Conservation (phyloP, 257 asterid genomes). For the Sherardia arvensis region DNA sequence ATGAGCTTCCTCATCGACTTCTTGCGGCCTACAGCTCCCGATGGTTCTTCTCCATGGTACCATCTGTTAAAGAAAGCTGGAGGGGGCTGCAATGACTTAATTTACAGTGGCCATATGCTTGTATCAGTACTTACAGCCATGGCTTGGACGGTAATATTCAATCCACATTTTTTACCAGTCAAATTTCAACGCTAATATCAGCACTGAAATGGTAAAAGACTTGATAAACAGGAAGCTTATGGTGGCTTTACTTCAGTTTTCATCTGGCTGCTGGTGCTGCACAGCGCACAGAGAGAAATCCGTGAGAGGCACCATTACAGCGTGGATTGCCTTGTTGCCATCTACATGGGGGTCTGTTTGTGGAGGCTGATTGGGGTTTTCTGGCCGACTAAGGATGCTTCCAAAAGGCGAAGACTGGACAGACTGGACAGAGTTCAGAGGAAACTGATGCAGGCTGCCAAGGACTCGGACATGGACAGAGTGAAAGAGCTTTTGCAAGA, state of each 20-base stretch:
- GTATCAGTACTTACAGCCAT: conserved; percentile 93
- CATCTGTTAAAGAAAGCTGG: conserved; percentile 75
- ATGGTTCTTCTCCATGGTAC: conserved; percentile 69
- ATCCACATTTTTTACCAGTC: not conserved
- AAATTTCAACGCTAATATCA: not conserved
- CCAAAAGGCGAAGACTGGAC: conserved; percentile 27
- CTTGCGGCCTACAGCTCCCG: conserved; percentile 70
- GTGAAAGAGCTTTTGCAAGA: conserved; percentile 62
- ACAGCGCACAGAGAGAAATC: conserved; percentile 92
- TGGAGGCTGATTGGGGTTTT: conserved; percentile 75
- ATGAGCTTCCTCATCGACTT: conserved; percentile 85
- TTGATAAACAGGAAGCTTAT: conserved; percentile 59
- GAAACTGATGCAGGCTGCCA: conserved; percentile 66
- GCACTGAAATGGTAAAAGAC: not conserved
- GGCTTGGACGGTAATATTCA: conserved; percentile 87
- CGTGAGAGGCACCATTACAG: conserved; percentile 93
- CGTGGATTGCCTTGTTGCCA: conserved; percentile 79
- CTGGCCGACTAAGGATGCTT: conserved; percentile 64
- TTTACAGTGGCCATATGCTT: conserved; percentile 97
- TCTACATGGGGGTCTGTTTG: conserved; percentile 81
- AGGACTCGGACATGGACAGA: conserved; percentile 68
- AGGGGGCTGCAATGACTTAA: conserved; percentile 95
- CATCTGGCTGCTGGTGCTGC: conserved; percentile 77
- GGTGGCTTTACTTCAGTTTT: conserved; percentile 73
- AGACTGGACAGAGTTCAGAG: conserved; percentile 63